Percentiles rank a stretch among this genome's conserved stretches.
Conservation (phyloP, 129 eudicot species). For the Pulicaria dysenterica region DNA sequence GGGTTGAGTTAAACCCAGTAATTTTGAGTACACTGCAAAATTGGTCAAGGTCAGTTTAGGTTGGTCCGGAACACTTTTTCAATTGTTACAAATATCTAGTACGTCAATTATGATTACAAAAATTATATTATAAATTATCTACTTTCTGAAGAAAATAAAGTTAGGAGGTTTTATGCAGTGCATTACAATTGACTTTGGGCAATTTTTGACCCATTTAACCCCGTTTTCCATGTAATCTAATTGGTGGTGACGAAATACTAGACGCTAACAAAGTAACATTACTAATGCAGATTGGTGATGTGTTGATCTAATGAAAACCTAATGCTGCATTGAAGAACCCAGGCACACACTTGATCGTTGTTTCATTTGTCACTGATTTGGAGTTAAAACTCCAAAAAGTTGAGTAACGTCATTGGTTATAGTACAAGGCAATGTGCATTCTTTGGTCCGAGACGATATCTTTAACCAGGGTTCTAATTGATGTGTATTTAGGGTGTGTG, state of each 20-base stretch:
- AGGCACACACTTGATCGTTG: background rate
- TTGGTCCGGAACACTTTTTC: too few relatives aligned
- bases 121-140: background rate
- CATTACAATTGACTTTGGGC: too few relatives aligned
- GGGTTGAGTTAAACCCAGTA: too few relatives aligned
- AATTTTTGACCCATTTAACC: background rate
- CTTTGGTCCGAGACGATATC: conserved; percentile 25
- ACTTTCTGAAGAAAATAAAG: background rate
- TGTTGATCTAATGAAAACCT: conserved; percentile 22
- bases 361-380: conserved; percentile 12
- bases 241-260: background rate
- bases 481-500: conserved; percentile 25
- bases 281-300: conserved; percentile 30
- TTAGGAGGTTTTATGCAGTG: background rate
- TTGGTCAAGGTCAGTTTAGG: too few relatives aligned
- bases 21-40: too few relatives aligned
- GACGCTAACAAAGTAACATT: background rate
- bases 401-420: conserved; percentile 5
- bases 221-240: background rate
- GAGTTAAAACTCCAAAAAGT: conserved; percentile 15
- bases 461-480: conserved; percentile 18
- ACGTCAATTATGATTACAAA: background rate
- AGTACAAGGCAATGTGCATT: conserved; percentile 28
- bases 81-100: background rate
- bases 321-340: conserved; percentile 22